Evolutionary conservation across 2,329 filamentous ascomycete genomes (phyloP), one percentile per base, ranked within the genome.

Genomic region (Cercospora sp.): DNA sequence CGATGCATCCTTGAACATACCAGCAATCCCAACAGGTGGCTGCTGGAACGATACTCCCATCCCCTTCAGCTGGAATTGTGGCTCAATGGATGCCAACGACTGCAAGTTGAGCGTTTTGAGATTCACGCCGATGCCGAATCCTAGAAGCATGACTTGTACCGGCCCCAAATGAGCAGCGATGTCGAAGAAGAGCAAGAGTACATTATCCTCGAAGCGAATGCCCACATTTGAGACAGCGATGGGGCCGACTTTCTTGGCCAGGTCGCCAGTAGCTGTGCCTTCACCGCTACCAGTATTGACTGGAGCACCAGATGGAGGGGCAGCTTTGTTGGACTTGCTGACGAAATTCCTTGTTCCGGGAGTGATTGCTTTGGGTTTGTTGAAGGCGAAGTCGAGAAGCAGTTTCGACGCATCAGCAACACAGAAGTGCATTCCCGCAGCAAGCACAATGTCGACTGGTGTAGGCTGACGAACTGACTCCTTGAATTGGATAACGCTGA

Each of bases 1-100:
- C 12, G 30, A 43, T 6, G 16, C 30, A 24, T 68, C 43, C 7
- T 28, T 51, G 58, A 66, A 68, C 43, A 66, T 58, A n/a, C 66
- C 66, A 7, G 62, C 66, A 9, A 68, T 34, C 2, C 16, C 37
- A 1, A 68, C 34, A 3, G 66, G 66, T 21, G 57, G 57, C 59
- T 66, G 55, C 4, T 65, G n/a, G 45, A 66, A 68, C 4, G 37
- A 34, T 5, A 68, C 53, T 16, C 34, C 62, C 63, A 68, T 68
- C 1, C 66, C 66, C 12, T 30, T 30, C 3, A 68, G 65, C 18
- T 64, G 28, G 8, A 67, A 34, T 13, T 28, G 34, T 5, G 61
- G 49, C 6, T 24, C 18, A 2, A 67, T 43, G 26, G 8, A 21
- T 6, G 9, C 10, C 7, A 51, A 24, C 9, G 55, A 16, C 5